Percentiles rank a stretch among this genome's conserved stretches.
Evolutionary conservation across 257 asterid genomes (phyloP).

Genomic region (Mentha longifolia): DNA sequence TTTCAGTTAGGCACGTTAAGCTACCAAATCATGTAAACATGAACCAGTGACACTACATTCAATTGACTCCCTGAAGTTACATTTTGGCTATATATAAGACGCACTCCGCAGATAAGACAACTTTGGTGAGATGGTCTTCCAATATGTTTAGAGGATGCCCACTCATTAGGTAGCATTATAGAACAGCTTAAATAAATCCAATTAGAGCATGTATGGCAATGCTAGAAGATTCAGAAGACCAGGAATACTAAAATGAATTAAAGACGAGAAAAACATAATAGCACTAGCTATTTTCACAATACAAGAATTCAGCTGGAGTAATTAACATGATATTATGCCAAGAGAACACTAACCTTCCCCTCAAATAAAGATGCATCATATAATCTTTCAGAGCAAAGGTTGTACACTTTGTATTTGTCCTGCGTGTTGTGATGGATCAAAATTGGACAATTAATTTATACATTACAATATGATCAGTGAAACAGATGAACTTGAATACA

Average conservation of each 20-base stretch:
- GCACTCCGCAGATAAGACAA: not conserved
- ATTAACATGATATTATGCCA: slow-evolving; percentile 12
- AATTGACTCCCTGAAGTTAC: not conserved
- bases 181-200: slow-evolving; percentile 10
- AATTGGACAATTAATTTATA: slow-evolving; percentile 13
- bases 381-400: slow-evolving; percentile 98
- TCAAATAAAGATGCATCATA: slow-evolving; percentile 93
- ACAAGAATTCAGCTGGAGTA: slow-evolving; percentile 18
- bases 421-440: slow-evolving; percentile 48
- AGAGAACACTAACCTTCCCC: slow-evolving; percentile 76
- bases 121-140: not conserved
- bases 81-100: not conserved
- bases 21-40: not conserved
- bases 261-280: slow-evolving; percentile 13
- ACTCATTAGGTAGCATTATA: not conserved
- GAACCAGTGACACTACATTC: not conserved
- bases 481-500: slow-evolving; percentile 4
- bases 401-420: slow-evolving; percentile 97
- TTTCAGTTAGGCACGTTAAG: not conserved
- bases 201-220: not conserved
- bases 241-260: not conserved
- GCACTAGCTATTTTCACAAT: not conserved
- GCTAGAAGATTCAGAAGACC: not conserved
- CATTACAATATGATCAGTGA: slow-evolving; percentile 16
- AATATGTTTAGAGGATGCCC: slow-evolving; percentile 14